Evolutionary conservation across 495 filamentous ascomycete species (phyloP).

Genomic region (Aspergillus leporis): DNA sequence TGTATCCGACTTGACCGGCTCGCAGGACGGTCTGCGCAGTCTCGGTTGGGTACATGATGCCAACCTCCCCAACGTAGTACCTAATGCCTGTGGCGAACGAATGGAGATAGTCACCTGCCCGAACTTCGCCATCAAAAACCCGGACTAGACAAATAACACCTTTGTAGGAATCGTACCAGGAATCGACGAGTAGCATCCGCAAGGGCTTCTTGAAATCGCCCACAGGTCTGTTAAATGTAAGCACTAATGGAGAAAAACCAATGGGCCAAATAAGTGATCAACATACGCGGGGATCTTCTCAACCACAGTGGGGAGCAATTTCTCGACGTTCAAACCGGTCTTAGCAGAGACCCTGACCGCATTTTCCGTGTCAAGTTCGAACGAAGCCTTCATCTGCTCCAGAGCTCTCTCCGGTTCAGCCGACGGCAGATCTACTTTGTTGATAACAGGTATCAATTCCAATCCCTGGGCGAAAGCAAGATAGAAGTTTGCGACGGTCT

Average conservation of each 20-base stretch:
- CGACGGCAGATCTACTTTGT: constrained; percentile 90
- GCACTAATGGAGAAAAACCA: background rate
- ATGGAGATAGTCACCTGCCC: constrained; percentile 75
- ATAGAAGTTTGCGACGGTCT: constrained; percentile 98
- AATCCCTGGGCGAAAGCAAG: constrained; percentile 91
- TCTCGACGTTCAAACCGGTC: constrained; percentile 82
- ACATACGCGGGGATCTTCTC: constrained; percentile 74
- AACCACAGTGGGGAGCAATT: constrained; percentile 79
- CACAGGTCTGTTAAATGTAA: constrained; percentile 52
- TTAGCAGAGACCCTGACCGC: constrained; percentile 91
- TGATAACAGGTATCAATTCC: constrained; percentile 84
- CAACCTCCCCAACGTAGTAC: constrained; percentile 93
- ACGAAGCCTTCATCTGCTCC: constrained; percentile 78
- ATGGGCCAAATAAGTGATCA: background rate
- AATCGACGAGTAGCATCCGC: constrained; percentile 88
- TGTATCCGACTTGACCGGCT: constrained; percentile 93
- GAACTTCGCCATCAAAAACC: constrained; percentile 85
- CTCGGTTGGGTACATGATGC: constrained; percentile 92
- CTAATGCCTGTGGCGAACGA: constrained; percentile 85
- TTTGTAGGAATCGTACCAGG: constrained; percentile 95
- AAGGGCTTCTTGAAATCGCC: constrained; percentile 73
- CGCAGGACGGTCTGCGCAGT: constrained; percentile 76
- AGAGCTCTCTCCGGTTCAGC: constrained; percentile 83
- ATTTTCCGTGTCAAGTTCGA: constrained; percentile 80
- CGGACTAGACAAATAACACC: constrained; percentile 91